Conservation (phyloP, 768 basidiomycete species). For the Strobilomyces dryophilus region DNA sequence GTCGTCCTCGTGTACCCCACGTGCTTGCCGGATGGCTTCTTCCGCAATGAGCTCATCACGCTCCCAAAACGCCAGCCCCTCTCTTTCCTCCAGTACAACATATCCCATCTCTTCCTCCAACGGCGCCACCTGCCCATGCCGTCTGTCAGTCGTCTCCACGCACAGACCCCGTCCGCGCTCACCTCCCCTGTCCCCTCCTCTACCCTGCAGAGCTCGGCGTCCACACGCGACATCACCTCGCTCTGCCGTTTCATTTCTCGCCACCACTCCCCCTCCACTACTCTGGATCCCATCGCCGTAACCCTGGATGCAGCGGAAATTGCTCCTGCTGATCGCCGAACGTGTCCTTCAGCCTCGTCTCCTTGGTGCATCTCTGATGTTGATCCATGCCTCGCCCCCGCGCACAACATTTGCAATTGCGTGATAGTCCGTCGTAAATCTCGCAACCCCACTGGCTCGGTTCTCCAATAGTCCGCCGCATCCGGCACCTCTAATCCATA, state of each 20-base stretch:
- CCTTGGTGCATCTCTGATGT: conserved; percentile 24
- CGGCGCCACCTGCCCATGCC: conserved; percentile 23
- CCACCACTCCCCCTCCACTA: conserved; percentile 22
- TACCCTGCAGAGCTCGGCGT: conserved; percentile 45
- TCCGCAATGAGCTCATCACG: conserved; percentile 47
- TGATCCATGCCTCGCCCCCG: conserved; percentile 31
- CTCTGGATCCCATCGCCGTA: conserved; percentile 7
- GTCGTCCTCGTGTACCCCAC: conserved; percentile 35
- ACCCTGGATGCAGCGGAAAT: conserved; percentile 32
- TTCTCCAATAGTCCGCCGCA: conserved; percentile 31
- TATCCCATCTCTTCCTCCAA: conserved; percentile 59
- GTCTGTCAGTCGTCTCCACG: conserved; percentile 5
- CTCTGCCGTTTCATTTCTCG: conserved; percentile 29
- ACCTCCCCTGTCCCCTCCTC: conserved; percentile 39
- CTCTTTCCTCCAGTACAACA: conserved; percentile 29
- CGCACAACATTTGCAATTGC: conserved; percentile 54
- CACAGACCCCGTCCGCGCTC: conserved; percentile 10
- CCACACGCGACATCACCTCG: conserved; percentile 51
- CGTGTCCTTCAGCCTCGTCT: conserved; percentile 28
- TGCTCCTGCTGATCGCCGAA: conserved; percentile 27
- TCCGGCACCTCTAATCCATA: conserved; percentile 31
- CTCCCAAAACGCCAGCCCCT: conserved; percentile 35
- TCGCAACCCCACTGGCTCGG: conserved; percentile 28
- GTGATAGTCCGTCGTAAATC: conserved; percentile 69
- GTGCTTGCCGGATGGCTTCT: conserved; percentile 45